phyloP scores from a whole-genome alignment of 768 basidiomycete species.

The Kockovaella imperatae region DNA sequence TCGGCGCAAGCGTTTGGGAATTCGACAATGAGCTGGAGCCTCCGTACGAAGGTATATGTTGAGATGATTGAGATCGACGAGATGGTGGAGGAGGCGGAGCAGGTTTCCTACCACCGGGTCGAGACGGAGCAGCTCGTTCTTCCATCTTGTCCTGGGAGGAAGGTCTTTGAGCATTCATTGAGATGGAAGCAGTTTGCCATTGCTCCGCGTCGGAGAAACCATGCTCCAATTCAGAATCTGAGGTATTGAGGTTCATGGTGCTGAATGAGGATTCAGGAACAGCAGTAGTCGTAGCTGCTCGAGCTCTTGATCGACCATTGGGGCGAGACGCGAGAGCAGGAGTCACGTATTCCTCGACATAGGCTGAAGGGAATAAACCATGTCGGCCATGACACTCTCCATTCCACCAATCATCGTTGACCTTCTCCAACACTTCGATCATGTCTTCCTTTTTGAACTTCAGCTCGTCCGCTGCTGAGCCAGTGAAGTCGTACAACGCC shows the following conservation, averaged over 20 bases:
- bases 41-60: too few species aligned
- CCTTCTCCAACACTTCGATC: conserved; percentile 68
- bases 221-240: conserved; percentile 18
- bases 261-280: background rate
- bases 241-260: background rate
- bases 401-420: conserved; percentile 86
- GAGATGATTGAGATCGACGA: conserved; percentile 48
- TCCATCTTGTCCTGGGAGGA: background rate
- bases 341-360: conserved; percentile 52
- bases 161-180: conserved; percentile 4
- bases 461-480: conserved; percentile 64
- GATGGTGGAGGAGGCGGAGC: conserved; percentile 61
- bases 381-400: conserved; percentile 61
- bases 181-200: conserved; percentile 22
- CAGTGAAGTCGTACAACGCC: conserved; percentile 67
- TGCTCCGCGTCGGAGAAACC: conserved; percentile 29
- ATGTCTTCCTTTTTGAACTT: conserved; percentile 66
- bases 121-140: conserved; percentile 7
- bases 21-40: too few species aligned
- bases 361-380: conserved; percentile 74
- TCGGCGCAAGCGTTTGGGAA: conserved; percentile 49
- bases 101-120: conserved; percentile 47
- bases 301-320: conserved; percentile 34
- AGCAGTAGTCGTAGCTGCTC: conserved; percentile 27
- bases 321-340: conserved; percentile 22